A percentile compares a stretch with the other conserved stretches of the same genome.
These are phyloP conservation scores for Penicillium flavigenum DNA, from an alignment of 495 filamentous ascomycete genomes.

Conservation along the genomic window DNA sequence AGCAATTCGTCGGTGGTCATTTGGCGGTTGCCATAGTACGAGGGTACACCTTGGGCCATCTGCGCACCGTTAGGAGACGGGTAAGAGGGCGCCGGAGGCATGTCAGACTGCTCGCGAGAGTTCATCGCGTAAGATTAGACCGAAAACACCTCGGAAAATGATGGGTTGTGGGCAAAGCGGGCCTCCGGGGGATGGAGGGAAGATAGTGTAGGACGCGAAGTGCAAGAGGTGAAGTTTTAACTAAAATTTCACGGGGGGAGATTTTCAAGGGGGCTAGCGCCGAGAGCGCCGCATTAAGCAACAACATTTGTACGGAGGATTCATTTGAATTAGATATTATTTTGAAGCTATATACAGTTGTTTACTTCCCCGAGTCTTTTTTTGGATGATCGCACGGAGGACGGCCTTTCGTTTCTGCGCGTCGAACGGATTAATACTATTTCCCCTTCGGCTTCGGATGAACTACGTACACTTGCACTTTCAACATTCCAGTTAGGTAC, in stretches of 20 bases:
- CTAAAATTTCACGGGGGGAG: conserved; percentile 41
- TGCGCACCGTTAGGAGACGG: conserved; percentile 51
- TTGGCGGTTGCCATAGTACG: conserved; percentile 48
- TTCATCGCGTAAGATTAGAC: conserved; percentile 37
- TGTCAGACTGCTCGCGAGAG: conserved; percentile 47
- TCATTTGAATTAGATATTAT: conserved; percentile 6
- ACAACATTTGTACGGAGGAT: conserved; percentile 34
- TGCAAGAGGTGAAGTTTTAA: conserved; percentile 42
- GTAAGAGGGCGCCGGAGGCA: conserved; percentile 50
- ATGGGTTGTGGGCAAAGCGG: conserved; percentile 24
- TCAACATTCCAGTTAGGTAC: not conserved
- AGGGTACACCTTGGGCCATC: conserved; percentile 48
- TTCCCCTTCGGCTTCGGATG: conserved; percentile 40
- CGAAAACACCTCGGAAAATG: conserved; percentile 11
- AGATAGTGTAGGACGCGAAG: conserved; percentile 37
- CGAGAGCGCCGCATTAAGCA: conserved; percentile 35
- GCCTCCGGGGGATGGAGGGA: conserved; percentile 34
- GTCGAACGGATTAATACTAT: conserved; percentile 52
- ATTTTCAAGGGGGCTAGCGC: conserved; percentile 46
- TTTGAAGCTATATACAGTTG: conserved; percentile 13
- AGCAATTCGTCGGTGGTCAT: conserved; percentile 49
- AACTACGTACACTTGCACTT: not conserved
- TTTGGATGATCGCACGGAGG: conserved; percentile 43
- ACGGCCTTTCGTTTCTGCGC: conserved; percentile 54
- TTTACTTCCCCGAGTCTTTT: conserved; percentile 30